Base-by-base conservation (phyloP, 495 filamentous ascomycete genomes). In the Wilcoxina mikolae region DNA sequence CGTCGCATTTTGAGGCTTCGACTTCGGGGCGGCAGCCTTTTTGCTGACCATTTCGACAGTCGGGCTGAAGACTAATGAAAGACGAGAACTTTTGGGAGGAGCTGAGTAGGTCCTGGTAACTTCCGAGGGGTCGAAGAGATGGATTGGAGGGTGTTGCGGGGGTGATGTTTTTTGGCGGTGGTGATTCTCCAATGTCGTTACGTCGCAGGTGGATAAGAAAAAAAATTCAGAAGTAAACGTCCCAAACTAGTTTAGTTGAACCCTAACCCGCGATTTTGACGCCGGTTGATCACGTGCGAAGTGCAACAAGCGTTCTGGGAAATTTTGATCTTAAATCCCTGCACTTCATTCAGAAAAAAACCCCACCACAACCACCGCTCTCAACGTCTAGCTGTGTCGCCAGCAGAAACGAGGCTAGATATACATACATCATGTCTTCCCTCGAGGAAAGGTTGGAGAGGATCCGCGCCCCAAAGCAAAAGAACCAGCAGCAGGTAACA, bases 381-480 rank as follows among this genome's bases (percentile, higher is more conserved):
- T n/a, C n/a, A n/a, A n/a, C n/a, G n/a, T n/a, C n/a, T n/a, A n/a
- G n/a, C n/a, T n/a, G n/a, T n/a, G n/a, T n/a, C n/a, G n/a, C n/a
- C n/a, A n/a, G n/a, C n/a, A n/a, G n/a, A n/a, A n/a, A n/a, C n/a
- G n/a, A n/a, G n/a, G n/a, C 7, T n/a, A 38, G 9, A 48, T 7
- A 48, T 24, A 3, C 45, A 27, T 9, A 3, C 23, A 27, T 20
- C 4, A 28, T 26, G 22, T 23, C 45, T 5, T 84, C 87, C 67
- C 73, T 95, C 58, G 77, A 79, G 62, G 90, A 90, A 73, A 93
- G 85, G 75, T 77, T 98, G 62, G 84, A 90, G 68, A 94, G 88
- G 76, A 94, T 96, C 66, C 83, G 91, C 69, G 88, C 84, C 68
- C 91, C 91, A 25, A 94, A 94, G 72, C 80, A 95, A 61, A 84